phyloP scores from a whole-genome alignment of 176 grass and related monocot genomes.

The Bromus sterilis region DNA sequence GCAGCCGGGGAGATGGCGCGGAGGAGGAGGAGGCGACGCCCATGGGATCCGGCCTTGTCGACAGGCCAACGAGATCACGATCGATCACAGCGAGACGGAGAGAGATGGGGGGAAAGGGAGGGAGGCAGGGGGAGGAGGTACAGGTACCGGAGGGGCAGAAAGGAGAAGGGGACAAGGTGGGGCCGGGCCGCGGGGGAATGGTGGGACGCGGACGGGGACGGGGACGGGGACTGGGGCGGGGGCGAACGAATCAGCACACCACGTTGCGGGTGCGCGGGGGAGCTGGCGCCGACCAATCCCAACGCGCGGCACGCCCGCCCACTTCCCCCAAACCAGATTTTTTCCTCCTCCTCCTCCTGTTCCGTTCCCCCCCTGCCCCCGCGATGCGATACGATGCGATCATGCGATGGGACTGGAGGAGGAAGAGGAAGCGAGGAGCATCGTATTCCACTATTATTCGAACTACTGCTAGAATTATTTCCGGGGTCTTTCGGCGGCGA shows the following conservation, averaged over 20 bases:
- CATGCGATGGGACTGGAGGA: no score
- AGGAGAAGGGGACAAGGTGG: neutral
- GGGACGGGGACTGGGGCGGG: no score
- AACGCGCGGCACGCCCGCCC: neutral
- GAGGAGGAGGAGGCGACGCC: neutral
- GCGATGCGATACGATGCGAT: no score
- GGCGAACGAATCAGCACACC: constrained; percentile 33
- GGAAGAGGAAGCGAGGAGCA: neutral
- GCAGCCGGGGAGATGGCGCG: neutral
- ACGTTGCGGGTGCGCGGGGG: constrained; percentile 36
- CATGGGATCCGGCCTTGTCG: neutral
- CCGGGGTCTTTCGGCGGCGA: constrained; percentile 12
- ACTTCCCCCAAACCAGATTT: neutral
- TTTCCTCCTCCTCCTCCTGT: rapidly evolving
- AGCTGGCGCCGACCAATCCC: constrained; percentile 48
- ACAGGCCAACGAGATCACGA: constrained; percentile 5
- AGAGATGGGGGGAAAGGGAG: neutral
- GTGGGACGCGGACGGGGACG: no score
- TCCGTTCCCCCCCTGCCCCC: neutral
- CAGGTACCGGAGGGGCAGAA: neutral
- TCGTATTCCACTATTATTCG: neutral
- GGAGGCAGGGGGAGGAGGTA: neutral
- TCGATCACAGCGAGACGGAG: neutral
- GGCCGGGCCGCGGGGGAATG: neutral
- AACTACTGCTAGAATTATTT: no score